A percentile compares a stretch with the other conserved stretches of the same genome.
phyloP scores from a whole-genome alignment of 805 yeast genomes.

The Saccharomycopsis sp. region DNA sequence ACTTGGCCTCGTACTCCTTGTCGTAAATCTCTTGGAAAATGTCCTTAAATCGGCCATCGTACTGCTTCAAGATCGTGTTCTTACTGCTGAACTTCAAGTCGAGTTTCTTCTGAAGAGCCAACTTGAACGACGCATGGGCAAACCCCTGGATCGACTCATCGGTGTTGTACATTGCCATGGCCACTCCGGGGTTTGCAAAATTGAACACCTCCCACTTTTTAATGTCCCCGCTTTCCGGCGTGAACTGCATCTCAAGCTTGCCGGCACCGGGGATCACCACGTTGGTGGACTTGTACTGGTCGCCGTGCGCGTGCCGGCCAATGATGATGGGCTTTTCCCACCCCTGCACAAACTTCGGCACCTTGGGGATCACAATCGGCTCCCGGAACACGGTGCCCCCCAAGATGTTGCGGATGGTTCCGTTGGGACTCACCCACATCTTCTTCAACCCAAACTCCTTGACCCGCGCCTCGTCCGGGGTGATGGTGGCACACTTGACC shows the following conservation, averaged over 20 bases:
- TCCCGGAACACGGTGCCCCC: slow-evolving; percentile 98
- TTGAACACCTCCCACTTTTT: slow-evolving; percentile 55
- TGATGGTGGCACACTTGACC: slow-evolving; percentile 94
- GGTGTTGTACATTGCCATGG: slow-evolving; percentile 91
- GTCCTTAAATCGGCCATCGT: slow-evolving; percentile 94
- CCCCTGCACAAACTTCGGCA: slow-evolving; percentile 81
- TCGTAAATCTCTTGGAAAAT: slow-evolving; percentile 79
- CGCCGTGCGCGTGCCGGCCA: slow-evolving; percentile 97
- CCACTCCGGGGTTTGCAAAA: slow-evolving; percentile 63
- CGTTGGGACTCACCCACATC: slow-evolving; percentile 98
- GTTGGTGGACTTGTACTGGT: slow-evolving; percentile 92
- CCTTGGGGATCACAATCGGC: slow-evolving; percentile 82
- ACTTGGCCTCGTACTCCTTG: slow-evolving; percentile 52
- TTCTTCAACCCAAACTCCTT: slow-evolving; percentile 82
- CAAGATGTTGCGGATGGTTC: slow-evolving; percentile 88
- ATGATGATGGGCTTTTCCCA: slow-evolving; percentile 96
- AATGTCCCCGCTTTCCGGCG: slow-evolving; percentile 53
- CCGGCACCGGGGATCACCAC: slow-evolving; percentile 74
- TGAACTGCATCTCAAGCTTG: slow-evolving; percentile 64
- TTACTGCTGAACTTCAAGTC: slow-evolving; percentile 85
- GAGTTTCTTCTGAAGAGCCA: slow-evolving; percentile 71
- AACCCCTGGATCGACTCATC: slow-evolving; percentile 84
- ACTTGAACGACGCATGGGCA: slow-evolving; percentile 86
- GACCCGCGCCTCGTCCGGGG: slow-evolving; percentile 96
- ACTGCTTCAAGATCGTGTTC: slow-evolving; percentile 87